Base-by-base conservation (phyloP, 495 filamentous ascomycete species). In the Daldinia bambusicola region DNA sequence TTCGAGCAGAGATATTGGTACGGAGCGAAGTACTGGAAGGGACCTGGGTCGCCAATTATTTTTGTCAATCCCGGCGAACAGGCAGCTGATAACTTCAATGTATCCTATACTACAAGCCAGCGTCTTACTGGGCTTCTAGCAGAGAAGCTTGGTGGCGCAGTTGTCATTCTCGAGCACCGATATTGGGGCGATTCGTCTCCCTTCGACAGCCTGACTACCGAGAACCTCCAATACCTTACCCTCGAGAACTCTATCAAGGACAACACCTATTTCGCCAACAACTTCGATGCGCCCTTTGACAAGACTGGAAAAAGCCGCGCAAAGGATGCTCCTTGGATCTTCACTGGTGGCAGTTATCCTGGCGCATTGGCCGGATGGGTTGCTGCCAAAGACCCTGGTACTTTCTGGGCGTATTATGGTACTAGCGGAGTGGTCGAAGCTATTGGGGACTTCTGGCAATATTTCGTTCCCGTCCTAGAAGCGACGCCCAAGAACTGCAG, bases 361-460 rank as follows among this genome's bases (percentile, higher is more conserved):
- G 90, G 89, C 56, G 89, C 88, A 5, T 77, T 91, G 59, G 73
- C 89, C 4, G 88, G 84, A 0, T 92, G 90, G 90, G 84, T 84
- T 6, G 86, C 84, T n/a, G 80, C 80, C 1, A 79, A 83, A 18
- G 80, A 86, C 5, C 88, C 89, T 0, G 89, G 88, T 8, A 90
- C 88, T 0, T 89, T 89, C 76, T 91, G 88, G 88, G 89, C 89
- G 1, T 90, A 90, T 67, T 86, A 89, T 68, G 84, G 87, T 26
- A 87, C 86, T 31, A 88, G 85, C 69, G 89, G 86, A 2, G 86
- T 87, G 4, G 89, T 92, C 0, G 82, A 92, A 72, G 84, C 88
- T 3, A 84, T 91, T 30, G 82, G 83, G 5, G 82, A 90, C 66
- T 91, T 87, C 67, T 91, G 88, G 88, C 83, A 85, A 77, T 92